A percentile compares a stretch with the other conserved stretches of the same genome.
Evolutionary conservation across 2,329 filamentous ascomycete genomes (phyloP).

Genomic region (Fusarium nygamai): DNA sequence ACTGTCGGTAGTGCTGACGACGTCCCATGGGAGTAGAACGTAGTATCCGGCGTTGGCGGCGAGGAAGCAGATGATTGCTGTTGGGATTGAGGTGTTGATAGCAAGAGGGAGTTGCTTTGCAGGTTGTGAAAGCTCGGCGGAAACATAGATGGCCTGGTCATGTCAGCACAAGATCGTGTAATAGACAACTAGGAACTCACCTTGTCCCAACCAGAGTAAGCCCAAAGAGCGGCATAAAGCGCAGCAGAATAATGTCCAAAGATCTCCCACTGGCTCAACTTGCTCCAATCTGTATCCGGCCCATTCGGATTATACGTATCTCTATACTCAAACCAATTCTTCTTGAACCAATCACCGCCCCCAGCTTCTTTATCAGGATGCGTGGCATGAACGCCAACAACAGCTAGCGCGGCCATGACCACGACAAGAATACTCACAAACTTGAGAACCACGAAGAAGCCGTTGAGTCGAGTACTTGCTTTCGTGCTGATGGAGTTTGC

Average conservation of each 20-base stretch:
- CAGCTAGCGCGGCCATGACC: slow-evolving; percentile 60
- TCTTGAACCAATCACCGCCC: slow-evolving; percentile 61
- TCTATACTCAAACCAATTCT: slow-evolving; percentile 65
- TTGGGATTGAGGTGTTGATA: slow-evolving; percentile 69
- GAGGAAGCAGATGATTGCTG: slow-evolving; percentile 68
- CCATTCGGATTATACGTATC: slow-evolving; percentile 62
- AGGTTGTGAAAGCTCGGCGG: slow-evolving; percentile 62
- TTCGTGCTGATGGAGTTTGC: slow-evolving; percentile 67
- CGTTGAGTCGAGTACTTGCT: slow-evolving; percentile 64
- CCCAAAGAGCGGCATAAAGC: slow-evolving; percentile 71
- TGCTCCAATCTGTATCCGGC: slow-evolving; percentile 58
- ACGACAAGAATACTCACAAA: slow-evolving; percentile 60
- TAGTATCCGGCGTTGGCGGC: slow-evolving; percentile 71
- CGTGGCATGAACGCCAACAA: slow-evolving; percentile 54
- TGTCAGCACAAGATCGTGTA: accelerated
- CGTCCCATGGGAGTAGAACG: slow-evolving; percentile 68
- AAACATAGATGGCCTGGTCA: slow-evolving; percentile 62
- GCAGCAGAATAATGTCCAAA: slow-evolving; percentile 69
- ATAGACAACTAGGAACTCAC: slow-evolving; percentile 45
- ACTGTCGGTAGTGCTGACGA: slow-evolving; percentile 67
- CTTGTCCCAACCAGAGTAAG: slow-evolving; percentile 74
- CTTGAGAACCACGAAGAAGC: slow-evolving; percentile 65
- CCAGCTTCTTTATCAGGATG: slow-evolving; percentile 53
- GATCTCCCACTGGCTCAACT: slow-evolving; percentile 64
- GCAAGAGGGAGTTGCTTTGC: slow-evolving; percentile 66